phyloP scores from a whole-genome alignment of 805 yeast species.

The Peterozyma xylosa region DNA sequence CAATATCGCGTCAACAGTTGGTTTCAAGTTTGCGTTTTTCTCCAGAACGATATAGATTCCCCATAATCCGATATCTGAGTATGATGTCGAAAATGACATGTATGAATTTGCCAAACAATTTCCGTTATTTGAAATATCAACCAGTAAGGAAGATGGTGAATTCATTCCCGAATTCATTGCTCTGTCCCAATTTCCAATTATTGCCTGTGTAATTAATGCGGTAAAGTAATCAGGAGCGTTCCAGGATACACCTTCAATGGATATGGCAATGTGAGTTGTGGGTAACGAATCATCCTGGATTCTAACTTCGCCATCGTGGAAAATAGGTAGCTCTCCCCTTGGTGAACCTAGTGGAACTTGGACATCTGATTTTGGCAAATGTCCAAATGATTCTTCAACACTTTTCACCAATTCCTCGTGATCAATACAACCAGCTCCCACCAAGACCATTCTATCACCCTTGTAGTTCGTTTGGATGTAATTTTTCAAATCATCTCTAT shows the following conservation, averaged over 20 bases:
- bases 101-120: conserved; percentile 83
- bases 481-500: conserved; percentile 64
- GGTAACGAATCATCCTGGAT: conserved; percentile 80
- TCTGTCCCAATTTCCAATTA: conserved; percentile 97
- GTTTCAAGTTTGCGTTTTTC: conserved; percentile 55
- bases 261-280: conserved; percentile 83
- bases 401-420: conserved; percentile 75
- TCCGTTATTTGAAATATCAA: conserved; percentile 44
- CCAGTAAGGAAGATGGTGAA: conserved; percentile 80
- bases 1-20: conserved; percentile 66
- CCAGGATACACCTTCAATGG: conserved; percentile 99
- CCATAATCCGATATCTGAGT: conserved; percentile 97
- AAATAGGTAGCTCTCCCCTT: conserved; percentile 68
- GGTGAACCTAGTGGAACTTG: conserved; percentile 69
- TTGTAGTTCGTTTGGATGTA: conserved; percentile 84
- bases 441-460: conserved; percentile 97
- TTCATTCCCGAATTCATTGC: conserved; percentile 77
- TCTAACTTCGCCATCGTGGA: conserved; percentile 80
- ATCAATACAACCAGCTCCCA: conserved; percentile 90
- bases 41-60: conserved; percentile 91
- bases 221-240: conserved; percentile 91
- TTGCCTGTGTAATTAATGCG: conserved; percentile 93
- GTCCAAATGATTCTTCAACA: conserved; percentile 74
- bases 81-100: conserved; percentile 94
- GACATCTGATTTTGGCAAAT: conserved; percentile 43